Base-by-base conservation (phyloP, 192 early-diverging fungal species). In the Backusella morwellensis region DNA sequence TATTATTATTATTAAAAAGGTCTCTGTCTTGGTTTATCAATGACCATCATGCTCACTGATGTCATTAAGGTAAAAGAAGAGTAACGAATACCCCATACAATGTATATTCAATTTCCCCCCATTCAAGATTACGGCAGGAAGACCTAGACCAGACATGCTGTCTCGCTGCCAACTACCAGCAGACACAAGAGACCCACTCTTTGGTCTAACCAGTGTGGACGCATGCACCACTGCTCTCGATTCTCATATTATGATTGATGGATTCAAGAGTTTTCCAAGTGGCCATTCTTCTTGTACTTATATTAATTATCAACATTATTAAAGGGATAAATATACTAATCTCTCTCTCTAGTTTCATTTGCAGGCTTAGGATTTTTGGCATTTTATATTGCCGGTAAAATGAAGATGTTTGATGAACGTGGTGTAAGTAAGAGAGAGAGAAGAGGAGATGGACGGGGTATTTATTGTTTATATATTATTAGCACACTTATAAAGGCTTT, bases 181-280 rank as follows among this genome's bases (percentile, higher is more conserved):
- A 34, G 84, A 81, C 23, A 41, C 78, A 9, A 56, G 47, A 9
- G 90, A 92, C 80, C 90, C 91, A 1, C 52, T 68, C 14, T 85
- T 86, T 67, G 89, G 91, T 17, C 81, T 94, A 35, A 84, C 88
- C 23, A 89, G 85, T 42, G 85, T 85, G 3, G 77, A 77, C 0
- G 84, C 93, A 23, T 95, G 93, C 71, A 87, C 86, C 3, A 85
- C 82, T 54, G 83, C 86, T 0, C 81, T 88, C 35, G 54, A 82
- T 14, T 29, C 59, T 8, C 80, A 74, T 3, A 56, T 90, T 1
- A 84, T 97, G 68, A 74, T 66, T 66, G 93, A 97, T 76, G 97
- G 94, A 17, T 91, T 94, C 80, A 93, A 91, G 85, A 92, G 90
- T 74, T 98, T 97, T 80, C 93, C 93, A 8, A 93, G 92, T 4